Evolutionary conservation across 768 basidiomycete species (phyloP).

Genomic region (Rhodotorula toruloides): DNA sequence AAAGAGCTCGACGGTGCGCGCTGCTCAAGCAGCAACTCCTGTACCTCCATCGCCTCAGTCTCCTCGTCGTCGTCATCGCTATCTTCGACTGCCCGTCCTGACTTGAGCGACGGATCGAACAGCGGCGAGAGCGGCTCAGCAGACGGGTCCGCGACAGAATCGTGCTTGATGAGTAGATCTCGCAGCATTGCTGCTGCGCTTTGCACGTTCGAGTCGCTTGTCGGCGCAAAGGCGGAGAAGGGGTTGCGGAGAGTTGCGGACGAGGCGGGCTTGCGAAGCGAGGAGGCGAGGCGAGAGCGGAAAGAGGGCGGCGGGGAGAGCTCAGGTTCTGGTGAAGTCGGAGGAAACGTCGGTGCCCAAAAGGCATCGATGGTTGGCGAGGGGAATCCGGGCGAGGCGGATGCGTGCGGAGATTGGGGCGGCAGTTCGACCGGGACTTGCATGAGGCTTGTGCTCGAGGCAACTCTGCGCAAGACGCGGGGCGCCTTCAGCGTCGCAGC

Average conservation of each 20-base stretch:
- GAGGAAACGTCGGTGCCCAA: neutral
- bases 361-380: neutral
- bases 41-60: neutral
- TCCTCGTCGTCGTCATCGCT: neutral
- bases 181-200: neutral
- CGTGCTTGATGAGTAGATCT: conserved; percentile 10
- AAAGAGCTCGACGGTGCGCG: neutral
- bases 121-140: neutral
- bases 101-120: too few relatives aligned
- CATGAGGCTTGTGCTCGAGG: neutral
- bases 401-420: neutral
- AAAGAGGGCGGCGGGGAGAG: neutral
- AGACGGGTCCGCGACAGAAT: neutral
- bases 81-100: neutral
- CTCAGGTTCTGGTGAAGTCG: neutral
- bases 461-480: neutral
- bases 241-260: neutral
- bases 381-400: neutral
- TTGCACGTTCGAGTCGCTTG: neutral
- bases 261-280: neutral
- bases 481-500: conserved; percentile 4
- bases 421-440: neutral
- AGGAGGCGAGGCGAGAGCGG: neutral
- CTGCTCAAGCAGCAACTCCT: neutral
- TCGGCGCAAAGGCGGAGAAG: neutral